Evolutionary conservation across 202 grass and related monocot genomes (phyloP), one percentile per base, ranked within the genome.

Genomic region (Bolboschoenoplectus hybrid): DNA sequence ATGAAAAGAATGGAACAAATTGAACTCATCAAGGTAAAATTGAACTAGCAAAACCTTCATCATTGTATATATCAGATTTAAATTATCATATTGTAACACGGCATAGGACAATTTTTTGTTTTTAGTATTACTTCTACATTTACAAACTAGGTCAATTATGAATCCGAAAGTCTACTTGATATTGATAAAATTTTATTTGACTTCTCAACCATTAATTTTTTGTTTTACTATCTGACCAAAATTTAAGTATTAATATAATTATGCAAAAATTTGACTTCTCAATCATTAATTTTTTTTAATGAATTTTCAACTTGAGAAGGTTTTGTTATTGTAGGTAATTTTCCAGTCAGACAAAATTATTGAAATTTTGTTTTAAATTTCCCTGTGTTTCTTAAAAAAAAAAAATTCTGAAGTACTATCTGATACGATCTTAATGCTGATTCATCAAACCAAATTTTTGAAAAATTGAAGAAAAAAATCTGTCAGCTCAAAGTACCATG

Each of bases 1-100:
- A 74, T 51, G 20, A 36, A 67, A 84, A 52, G 3, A 66, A 10
- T 67, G 78, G 0, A 56, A 56, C 11, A 56, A 88, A 0, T 86
- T 86, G 9, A 81, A 49, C 50, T 7, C 56, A 7, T 47, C 1
- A 0, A 6, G 5, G 11, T 4, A n/a, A 81, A 26, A 85, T 83
- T 93, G 75, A 12, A 41, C 16, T 69, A 8, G 4, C 4, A 43
- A 43, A 43, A 69, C 2, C 2, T 65, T 36, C 63, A 65, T 65
- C 2, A 65, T 10, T 36, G 10, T 43, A 10, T 38, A 13, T 45
- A 71, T 45, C 38, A 71, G 68, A 45, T 47, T 46, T 19, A 71
- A 58, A 44, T 17, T 44, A 45, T 43, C 16, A 71, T 16, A n/a
- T 12, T 46, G 67, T 6, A 71, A 71, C 1, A 14, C 40, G 46